Conservation (phyloP, 176 grass and related monocot species). For the Secale cereale region DNA sequence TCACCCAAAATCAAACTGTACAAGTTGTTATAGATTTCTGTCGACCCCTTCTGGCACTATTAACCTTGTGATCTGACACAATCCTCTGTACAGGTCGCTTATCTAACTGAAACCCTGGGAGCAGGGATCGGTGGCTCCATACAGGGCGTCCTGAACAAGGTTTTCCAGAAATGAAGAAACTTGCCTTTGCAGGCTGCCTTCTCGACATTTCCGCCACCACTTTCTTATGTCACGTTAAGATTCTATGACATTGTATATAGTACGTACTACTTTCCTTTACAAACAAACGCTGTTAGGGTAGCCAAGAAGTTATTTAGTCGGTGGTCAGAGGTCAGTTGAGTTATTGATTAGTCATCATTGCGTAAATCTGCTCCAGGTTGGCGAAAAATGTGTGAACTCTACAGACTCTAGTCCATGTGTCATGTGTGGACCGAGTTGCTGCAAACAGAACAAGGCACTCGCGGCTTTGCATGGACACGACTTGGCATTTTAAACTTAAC, state of each 20-base stretch:
- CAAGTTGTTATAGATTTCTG: background rate
- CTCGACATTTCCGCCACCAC: background rate
- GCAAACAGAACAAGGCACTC: background rate
- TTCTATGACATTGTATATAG: background rate
- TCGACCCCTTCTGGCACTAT: background rate
- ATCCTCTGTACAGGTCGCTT: constrained; percentile 50
- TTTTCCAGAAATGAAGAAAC: constrained; percentile 65
- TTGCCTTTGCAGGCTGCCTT: background rate
- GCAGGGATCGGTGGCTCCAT: constrained; percentile 70
- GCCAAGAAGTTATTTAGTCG: background rate
- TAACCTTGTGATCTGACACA: background rate
- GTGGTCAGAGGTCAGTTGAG: background rate
- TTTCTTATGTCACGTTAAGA: background rate
- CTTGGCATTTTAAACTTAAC: background rate
- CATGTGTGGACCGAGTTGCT: background rate
- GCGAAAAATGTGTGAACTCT: background rate
- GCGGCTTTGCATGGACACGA: background rate
- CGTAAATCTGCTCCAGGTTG: background rate
- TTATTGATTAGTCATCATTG: background rate
- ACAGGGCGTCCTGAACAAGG: constrained; percentile 60
- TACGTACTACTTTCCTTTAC: background rate
- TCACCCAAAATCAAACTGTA: background rate
- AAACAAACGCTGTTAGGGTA: background rate
- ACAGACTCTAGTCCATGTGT: background rate
- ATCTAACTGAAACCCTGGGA: constrained; percentile 74